A percentile compares a stretch with the other conserved stretches of the same genome.
phyloP scores from a whole-genome alignment of 2,329 filamentous ascomycete genomes.

The Leptoxyphium fumago region DNA sequence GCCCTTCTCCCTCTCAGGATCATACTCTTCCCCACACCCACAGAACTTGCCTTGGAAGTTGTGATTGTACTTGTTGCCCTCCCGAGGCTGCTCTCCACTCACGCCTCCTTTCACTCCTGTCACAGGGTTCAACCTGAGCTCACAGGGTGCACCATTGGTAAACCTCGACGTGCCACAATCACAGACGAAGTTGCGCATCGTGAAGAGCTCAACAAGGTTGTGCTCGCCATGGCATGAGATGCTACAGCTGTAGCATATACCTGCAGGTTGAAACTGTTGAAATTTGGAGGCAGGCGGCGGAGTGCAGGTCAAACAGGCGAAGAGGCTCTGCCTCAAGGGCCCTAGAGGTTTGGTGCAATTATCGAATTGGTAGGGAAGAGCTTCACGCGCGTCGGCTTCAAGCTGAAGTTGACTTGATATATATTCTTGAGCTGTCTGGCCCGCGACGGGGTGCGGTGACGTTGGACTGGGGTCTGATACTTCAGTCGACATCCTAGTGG shows the following conservation, averaged over 20 bases:
- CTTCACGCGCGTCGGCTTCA: slow-evolving; percentile 89
- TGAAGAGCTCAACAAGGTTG: slow-evolving; percentile 86
- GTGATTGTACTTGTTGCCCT: slow-evolving; percentile 79
- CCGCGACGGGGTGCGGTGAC: not conserved
- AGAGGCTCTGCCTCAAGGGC: slow-evolving; percentile 72
- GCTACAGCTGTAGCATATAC: slow-evolving; percentile 91
- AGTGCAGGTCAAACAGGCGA: slow-evolving; percentile 87
- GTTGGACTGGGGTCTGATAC: no score
- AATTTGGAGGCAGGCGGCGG: slow-evolving; percentile 52
- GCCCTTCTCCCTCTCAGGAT: slow-evolving; percentile 76
- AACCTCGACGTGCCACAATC: slow-evolving; percentile 86
- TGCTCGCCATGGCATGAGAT: slow-evolving; percentile 96
- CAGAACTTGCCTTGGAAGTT: slow-evolving; percentile 93
- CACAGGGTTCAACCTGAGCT: slow-evolving; percentile 53
- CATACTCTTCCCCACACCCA: slow-evolving; percentile 74
- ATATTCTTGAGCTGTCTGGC: slow-evolving; percentile 47
- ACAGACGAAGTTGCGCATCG: slow-evolving; percentile 88
- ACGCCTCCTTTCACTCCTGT: slow-evolving; percentile 67
- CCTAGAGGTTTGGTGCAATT: slow-evolving; percentile 85
- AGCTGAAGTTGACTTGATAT: slow-evolving; percentile 79
- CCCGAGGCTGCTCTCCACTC: slow-evolving; percentile 56
- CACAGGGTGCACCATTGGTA: slow-evolving; percentile 53
- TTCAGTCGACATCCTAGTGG: no score
- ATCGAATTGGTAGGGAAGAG: slow-evolving; percentile 89
- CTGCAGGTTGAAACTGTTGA: slow-evolving; percentile 57